phyloP scores from a whole-genome alignment of 208 protist species.

The Leptomonas pyrrhocoris region DNA sequence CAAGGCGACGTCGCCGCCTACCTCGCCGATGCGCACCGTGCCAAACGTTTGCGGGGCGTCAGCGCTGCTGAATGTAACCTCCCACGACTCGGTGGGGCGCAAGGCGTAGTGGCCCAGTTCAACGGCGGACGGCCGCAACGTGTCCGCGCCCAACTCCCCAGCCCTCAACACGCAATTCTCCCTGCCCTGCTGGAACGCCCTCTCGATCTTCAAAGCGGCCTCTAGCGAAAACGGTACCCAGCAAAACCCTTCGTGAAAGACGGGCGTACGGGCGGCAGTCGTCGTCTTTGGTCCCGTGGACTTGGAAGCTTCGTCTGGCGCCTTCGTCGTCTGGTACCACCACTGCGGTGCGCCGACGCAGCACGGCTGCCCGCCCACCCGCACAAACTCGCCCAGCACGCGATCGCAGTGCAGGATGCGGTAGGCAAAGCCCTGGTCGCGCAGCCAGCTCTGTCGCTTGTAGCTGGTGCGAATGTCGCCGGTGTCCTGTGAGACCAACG shows the following conservation, averaged over 20 bases:
- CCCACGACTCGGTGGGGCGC: constrained; percentile 46
- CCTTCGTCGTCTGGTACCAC: constrained; percentile 67
- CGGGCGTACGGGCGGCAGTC: neutral
- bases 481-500: constrained; percentile 97
- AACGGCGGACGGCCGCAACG: constrained; percentile 26
- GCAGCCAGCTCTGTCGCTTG: constrained; percentile 98
- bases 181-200: constrained; percentile 54
- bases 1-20: constrained; percentile 21
- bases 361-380: constrained; percentile 59
- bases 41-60: constrained; percentile 84
- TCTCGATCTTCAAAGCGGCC: constrained; percentile 57
- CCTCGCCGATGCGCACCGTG: constrained; percentile 57
- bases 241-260: constrained; percentile 28
- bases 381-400: constrained; percentile 53
- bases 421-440: constrained; percentile 95
- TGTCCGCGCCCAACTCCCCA: constrained; percentile 38
- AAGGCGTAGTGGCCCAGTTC: constrained; percentile 29
- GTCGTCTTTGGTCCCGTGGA: neutral
- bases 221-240: constrained; percentile 68
- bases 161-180: constrained; percentile 44
- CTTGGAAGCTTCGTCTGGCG: neutral
- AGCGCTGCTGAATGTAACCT: constrained; percentile 74
- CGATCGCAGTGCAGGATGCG: constrained; percentile 67
- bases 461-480: constrained; percentile 96
- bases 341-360: constrained; percentile 83